Percentiles rank a stretch among this genome's conserved stretches.
Evolutionary conservation across 1,284 basidiomycete genomes (phyloP).

Genomic region (Melanopsichium pennsylvanicum): DNA sequence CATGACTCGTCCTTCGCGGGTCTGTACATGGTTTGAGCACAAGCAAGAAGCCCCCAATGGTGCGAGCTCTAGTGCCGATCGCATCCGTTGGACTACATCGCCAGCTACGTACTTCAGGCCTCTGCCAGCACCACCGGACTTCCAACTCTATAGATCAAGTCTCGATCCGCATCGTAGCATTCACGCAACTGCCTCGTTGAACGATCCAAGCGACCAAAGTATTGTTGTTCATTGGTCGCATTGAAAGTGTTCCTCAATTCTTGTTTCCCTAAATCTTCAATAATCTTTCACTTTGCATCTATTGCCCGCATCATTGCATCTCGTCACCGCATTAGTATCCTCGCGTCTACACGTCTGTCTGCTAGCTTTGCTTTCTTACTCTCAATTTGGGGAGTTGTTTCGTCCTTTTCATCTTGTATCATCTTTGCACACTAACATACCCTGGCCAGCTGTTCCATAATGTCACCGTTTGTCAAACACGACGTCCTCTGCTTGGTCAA

Average conservation of each 20-base stretch:
- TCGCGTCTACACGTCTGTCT: background rate
- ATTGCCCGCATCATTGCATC: conserved; percentile 3
- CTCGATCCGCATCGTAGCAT: conserved; percentile 1
- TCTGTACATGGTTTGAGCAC: conserved; percentile 23
- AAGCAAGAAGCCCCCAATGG: conserved; percentile 1
- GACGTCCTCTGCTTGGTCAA: no score
- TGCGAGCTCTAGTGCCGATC: conserved; percentile 14
- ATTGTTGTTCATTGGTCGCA: conserved; percentile 37
- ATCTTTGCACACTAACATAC: conserved; percentile 11
- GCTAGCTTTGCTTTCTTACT: background rate
- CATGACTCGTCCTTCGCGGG: conserved; percentile 1
- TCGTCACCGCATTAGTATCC: conserved; percentile 5
- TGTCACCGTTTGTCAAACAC: conserved; percentile 10
- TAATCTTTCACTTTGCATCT: background rate
- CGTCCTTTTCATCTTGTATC: conserved; percentile 9
- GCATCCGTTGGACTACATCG: conserved; percentile 31
- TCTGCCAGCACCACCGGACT: background rate
- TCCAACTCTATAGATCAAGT: background rate
- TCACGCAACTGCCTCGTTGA: background rate
- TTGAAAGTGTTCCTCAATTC: no score
- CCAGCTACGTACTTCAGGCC: conserved; percentile 7
- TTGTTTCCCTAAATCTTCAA: no score
- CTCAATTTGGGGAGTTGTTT: no score
- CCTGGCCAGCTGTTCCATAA: conserved; percentile 5
- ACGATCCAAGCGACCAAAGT: conserved; percentile 11